Conservation (phyloP, 2,329 filamentous ascomycete species). For the Macroventuria anomochaeta region DNA sequence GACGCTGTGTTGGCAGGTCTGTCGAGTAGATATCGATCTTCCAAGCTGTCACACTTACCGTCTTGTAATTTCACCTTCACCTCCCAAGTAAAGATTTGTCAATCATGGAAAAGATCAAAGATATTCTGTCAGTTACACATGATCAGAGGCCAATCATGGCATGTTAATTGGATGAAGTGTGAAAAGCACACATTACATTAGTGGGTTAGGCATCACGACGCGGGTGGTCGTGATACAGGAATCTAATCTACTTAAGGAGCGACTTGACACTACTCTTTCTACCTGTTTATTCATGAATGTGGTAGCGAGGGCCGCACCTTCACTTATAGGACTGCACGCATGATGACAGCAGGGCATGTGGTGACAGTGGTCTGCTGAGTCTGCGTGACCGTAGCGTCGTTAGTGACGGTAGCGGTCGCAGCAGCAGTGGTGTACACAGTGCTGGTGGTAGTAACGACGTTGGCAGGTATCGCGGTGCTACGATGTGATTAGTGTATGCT, state of each 20-base stretch:
- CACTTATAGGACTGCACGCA: not conserved
- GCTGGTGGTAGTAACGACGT: constrained; percentile 3
- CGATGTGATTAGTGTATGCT: not conserved
- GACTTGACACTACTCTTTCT: not conserved
- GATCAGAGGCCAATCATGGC: too few relatives aligned
- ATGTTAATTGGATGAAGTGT: too few relatives aligned
- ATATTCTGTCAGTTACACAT: too few relatives aligned
- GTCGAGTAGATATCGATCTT: too few relatives aligned
- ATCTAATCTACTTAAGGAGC: constrained; percentile 3
- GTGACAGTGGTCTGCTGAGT: constrained; percentile 7
- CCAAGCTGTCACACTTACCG: too few relatives aligned
- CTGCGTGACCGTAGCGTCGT: not conserved
- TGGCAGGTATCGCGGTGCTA: constrained; percentile 10
- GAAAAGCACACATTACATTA: not conserved
- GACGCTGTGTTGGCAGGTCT: too few relatives aligned
- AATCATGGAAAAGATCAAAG: too few relatives aligned
- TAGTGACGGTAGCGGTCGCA: constrained; percentile 1
- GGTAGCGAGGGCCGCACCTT: not conserved
- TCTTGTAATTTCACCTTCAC: too few relatives aligned
- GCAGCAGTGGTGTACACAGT: constrained; percentile 8
- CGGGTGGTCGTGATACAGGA: not conserved
- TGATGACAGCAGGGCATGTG: constrained; percentile 4
- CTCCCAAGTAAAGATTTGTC: too few relatives aligned
- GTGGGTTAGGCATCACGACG: not conserved
- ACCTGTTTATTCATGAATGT: not conserved